A percentile compares a stretch with the other conserved stretches of the same genome.
phyloP scores from a whole-genome alignment of 176 grass and related monocot genomes.

The Phoenix roebelenii region DNA sequence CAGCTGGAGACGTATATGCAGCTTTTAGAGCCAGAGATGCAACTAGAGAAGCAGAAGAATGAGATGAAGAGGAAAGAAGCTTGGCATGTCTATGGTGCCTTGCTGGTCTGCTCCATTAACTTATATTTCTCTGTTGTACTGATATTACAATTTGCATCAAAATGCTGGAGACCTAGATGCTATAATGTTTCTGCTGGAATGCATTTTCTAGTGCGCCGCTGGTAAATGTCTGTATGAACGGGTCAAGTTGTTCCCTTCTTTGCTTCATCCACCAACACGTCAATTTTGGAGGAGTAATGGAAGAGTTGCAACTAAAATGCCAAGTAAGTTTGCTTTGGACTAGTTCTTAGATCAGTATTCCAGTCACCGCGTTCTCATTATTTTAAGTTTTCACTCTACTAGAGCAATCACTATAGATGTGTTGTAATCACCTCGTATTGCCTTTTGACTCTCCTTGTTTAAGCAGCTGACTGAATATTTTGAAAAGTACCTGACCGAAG shows the following conservation, averaged over 20 bases:
- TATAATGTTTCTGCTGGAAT: not conserved
- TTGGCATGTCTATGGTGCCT: constrained; percentile 83
- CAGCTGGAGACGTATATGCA: constrained; percentile 79
- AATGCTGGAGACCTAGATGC: too few species aligned
- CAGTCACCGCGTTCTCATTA: not conserved
- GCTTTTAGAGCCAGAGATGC: constrained; percentile 76
- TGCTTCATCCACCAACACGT: constrained; percentile 38
- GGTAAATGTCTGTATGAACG: constrained; percentile 84
- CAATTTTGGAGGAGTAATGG: constrained; percentile 37
- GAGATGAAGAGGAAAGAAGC: constrained; percentile 93
- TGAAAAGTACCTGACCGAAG: too few species aligned
- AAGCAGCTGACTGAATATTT: too few species aligned
- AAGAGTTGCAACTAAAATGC: constrained; percentile 42
- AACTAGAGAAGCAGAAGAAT: constrained; percentile 88
- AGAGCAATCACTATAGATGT: too few species aligned
- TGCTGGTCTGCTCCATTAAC: constrained; percentile 44
- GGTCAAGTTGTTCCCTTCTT: constrained; percentile 59
- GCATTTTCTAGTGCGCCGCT: constrained; percentile 61
- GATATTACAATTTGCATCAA: too few species aligned
- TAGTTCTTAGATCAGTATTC: constrained; percentile 6
- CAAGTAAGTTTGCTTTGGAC: constrained; percentile 41
- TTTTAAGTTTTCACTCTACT: too few species aligned
- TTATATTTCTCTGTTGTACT: not conserved
- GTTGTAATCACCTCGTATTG: too few species aligned
- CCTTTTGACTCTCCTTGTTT: too few species aligned